Percentiles rank a stretch among this genome's conserved stretches.
These are phyloP conservation scores for Euphorbia schlechtendalii DNA, from an alignment of 441 rosid species.

Conservation along the genomic window DNA sequence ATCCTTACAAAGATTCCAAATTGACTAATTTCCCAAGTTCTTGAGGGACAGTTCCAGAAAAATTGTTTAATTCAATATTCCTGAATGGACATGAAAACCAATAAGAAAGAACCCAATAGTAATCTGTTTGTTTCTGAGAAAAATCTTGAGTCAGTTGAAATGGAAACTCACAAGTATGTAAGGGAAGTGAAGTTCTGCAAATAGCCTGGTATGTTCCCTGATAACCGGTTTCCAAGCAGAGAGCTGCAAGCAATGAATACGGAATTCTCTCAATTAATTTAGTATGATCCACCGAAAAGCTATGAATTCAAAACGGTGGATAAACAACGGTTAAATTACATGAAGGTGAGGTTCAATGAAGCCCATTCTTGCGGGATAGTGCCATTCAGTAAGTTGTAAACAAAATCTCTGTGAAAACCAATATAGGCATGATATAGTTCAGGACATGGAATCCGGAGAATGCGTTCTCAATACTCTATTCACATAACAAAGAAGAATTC, in stretches of 20 bases:
- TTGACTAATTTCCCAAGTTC: conserved; percentile 51
- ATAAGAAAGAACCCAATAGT: no score
- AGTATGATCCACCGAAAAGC: no score
- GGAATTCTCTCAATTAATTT: no score
- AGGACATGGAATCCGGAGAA: no score
- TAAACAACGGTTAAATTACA: background rate
- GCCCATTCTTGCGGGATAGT: conserved; percentile 63
- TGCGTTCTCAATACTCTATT: no score
- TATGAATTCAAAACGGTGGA: no score
- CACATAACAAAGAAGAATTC: no score
- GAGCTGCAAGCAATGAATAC: conserved; percentile 19
- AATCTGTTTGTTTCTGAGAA: no score
- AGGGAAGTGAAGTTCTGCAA: conserved; percentile 33
- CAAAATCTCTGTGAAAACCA: conserved; percentile 45
- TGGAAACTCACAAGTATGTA: conserved; percentile 18
- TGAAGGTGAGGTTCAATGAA: conserved; percentile 30
- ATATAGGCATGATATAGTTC: no score
- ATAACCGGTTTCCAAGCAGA: conserved; percentile 27
- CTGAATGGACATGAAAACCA: conserved; percentile 37
- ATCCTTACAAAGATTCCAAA: conserved; percentile 43
- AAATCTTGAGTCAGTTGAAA: no score
- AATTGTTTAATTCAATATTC: conserved; percentile 51
- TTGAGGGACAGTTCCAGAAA: conserved; percentile 51
- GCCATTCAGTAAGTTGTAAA: conserved; percentile 55
- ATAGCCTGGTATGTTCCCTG: conserved; percentile 31